Conservation (phyloP, 1,284 basidiomycete species). For the Anthracocystis setariae region DNA sequence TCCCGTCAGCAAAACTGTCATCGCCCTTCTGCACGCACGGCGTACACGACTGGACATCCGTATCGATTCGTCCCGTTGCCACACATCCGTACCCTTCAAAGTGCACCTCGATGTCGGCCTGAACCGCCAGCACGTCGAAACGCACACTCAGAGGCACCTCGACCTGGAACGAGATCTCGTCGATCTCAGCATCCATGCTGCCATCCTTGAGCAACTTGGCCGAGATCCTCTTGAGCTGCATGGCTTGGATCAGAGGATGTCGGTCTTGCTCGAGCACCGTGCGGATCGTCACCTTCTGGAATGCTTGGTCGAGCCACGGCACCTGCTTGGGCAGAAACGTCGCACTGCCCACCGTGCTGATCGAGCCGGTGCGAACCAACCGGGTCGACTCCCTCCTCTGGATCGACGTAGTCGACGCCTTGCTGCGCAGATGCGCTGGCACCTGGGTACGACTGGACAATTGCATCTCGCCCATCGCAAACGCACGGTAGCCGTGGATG, state of each 20-base stretch:
- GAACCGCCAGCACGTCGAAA: conserved; percentile 34
- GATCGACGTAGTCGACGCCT: conserved; percentile 15
- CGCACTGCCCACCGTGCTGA: conserved; percentile 20
- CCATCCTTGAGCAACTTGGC: conserved; percentile 37
- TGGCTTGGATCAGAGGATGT: conserved; percentile 16
- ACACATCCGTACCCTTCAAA: conserved; percentile 47
- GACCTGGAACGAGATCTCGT: conserved; percentile 43
- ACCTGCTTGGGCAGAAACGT: conserved; percentile 38
- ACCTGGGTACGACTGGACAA: conserved; percentile 19
- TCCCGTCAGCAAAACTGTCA: neutral
- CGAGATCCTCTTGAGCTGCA: conserved; percentile 30
- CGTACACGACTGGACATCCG: conserved; percentile 23
- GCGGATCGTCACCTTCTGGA: conserved; percentile 41
- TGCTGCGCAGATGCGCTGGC: conserved; percentile 30
- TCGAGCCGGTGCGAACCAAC: conserved; percentile 10
- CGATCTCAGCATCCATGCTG: conserved; percentile 35
- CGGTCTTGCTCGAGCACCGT: conserved; percentile 24
- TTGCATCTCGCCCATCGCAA: conserved; percentile 42
- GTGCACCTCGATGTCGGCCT: conserved; percentile 55
- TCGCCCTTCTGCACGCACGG: conserved; percentile 2
- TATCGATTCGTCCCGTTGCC: conserved; percentile 38
- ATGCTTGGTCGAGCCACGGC: conserved; percentile 56
- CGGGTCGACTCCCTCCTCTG: conserved; percentile 8
- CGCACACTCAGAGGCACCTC: conserved; percentile 47
- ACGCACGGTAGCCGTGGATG: conserved; percentile 35